Evolutionary conservation across 2,329 filamentous ascomycete species (phyloP), one percentile per base, ranked within the genome.

Genomic region (Pseudogymnoascus sp.): DNA sequence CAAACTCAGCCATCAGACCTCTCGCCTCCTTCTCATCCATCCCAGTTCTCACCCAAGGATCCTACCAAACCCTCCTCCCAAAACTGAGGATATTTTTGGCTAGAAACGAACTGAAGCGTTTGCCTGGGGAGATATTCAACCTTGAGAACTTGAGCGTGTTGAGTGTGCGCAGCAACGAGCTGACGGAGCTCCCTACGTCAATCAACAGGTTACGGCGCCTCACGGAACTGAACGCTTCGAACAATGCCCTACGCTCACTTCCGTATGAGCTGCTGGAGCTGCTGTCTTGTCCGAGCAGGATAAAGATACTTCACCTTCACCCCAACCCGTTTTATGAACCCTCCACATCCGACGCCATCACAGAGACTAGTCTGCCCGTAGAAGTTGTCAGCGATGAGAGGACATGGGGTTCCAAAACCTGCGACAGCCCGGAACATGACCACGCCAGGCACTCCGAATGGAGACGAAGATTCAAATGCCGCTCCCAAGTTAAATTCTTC

Each of bases 221-320:
- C 3, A 76, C 78, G 61, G 80, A 85, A 61, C 80, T 92, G 41
- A 90, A 90, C 68, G 69, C 92, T 7, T 83, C 86, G 0, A 82
- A 87, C 62, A 91, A 90, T 66, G 74, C 76, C 4, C 76, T 92
- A 10, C 79, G 78, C 6, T 82, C 77, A 65, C 77, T 92, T 1
- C 89, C 89, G 0, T 82, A 79, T 63, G 87, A 90, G 70, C 75
- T 90, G 0, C 77, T 90, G 0, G 74, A 81, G 23, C 77, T 90
- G 1, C 73, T 89, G 19, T 74, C 76, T 34, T 71, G 74, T 8
- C 71, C 75, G 0, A 73, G 77, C 54, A 79, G 78, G 19, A 76
- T 89, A n/a, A 72, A 74, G 11, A 78, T 78, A 4, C 74, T 90
- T n/a, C 78, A 77, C 25, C 68, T 87, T 2, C 81, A 85, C 63